A percentile compares a stretch with the other conserved stretches of the same genome.
Evolutionary conservation across 495 filamentous ascomycete species (phyloP).

Genomic region (Cercophora sp.): DNA sequence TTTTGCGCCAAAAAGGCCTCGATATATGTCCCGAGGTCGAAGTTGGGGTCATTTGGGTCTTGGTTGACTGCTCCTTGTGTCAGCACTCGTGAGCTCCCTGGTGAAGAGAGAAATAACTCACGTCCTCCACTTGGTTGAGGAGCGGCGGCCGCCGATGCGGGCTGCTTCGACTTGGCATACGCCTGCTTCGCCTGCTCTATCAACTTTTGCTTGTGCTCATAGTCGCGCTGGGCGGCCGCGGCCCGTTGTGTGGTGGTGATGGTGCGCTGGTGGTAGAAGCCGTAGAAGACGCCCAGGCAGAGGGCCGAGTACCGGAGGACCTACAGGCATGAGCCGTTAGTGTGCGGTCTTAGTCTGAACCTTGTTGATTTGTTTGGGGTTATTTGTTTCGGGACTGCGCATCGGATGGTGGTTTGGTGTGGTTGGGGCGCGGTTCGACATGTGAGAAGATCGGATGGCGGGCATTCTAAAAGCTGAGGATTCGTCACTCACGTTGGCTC

Average conservation of each 20-base stretch:
- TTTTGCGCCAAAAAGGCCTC: slow-evolving; percentile 55
- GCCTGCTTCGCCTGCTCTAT: slow-evolving; percentile 89
- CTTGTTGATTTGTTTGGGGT: not conserved
- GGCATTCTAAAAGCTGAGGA: no score
- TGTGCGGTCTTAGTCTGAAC: not conserved
- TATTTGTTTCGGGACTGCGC: no score
- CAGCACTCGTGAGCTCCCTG: slow-evolving; percentile 17
- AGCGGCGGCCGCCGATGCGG: slow-evolving; percentile 36
- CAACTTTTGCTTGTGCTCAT: slow-evolving; percentile 77
- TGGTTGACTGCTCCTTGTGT: slow-evolving; percentile 61
- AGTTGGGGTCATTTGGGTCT: slow-evolving; percentile 77
- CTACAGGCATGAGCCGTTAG: slow-evolving; percentile 42
- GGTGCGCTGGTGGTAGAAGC: slow-evolving; percentile 80
- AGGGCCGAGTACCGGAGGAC: slow-evolving; percentile 94
- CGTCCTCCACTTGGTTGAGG: slow-evolving; percentile 52
- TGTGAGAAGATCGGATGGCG: no score
- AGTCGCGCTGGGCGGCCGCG: slow-evolving; percentile 68
- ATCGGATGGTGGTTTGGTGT: no score
- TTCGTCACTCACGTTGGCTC: slow-evolving; percentile 65
- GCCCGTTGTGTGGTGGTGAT: slow-evolving; percentile 64
- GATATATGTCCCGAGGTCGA: slow-evolving; percentile 85
- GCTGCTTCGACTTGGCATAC: slow-evolving; percentile 78
- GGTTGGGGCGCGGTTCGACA: no score
- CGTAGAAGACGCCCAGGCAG: slow-evolving; percentile 82
- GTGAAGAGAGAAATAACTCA: slow-evolving; percentile 23